Percentiles rank a stretch among this genome's conserved stretches.
Conservation (phyloP, 1,139 yeast species). For the Yamadazyma dushanensis region DNA sequence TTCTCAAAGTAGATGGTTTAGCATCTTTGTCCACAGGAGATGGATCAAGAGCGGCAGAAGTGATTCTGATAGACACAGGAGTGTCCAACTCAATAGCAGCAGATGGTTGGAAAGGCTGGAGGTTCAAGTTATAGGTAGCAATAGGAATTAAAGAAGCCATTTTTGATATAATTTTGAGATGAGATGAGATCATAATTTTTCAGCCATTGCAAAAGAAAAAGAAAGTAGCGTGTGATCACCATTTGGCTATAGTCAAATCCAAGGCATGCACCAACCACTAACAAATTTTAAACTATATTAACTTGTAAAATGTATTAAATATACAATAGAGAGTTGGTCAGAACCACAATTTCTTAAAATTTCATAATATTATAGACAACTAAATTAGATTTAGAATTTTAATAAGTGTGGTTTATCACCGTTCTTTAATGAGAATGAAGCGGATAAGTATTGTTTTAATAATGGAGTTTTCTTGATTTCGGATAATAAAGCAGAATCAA, state of each 20-base stretch:
- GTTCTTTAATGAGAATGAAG: slow-evolving; percentile 95
- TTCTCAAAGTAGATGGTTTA: slow-evolving; percentile 85
- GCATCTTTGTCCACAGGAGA: slow-evolving; percentile 76
- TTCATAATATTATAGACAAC: slow-evolving; percentile 16
- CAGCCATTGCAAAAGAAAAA: too few species aligned
- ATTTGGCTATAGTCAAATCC: too few species aligned
- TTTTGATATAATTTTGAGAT: slow-evolving; percentile 15
- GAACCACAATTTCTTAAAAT: slow-evolving; percentile 16
- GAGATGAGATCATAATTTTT: slow-evolving; percentile 13
- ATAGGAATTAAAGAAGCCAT: slow-evolving; percentile 78
- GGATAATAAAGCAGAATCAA: slow-evolving; percentile 90
- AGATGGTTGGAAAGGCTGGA: slow-evolving; percentile 81
- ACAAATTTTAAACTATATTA: slow-evolving; percentile 19
- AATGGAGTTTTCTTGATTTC: slow-evolving; percentile 98
- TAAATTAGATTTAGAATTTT: slow-evolving; percentile 68
- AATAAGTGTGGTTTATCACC: slow-evolving; percentile 99
- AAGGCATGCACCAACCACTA: slow-evolving; percentile 5
- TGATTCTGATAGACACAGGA: slow-evolving; percentile 86
- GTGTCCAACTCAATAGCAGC: slow-evolving; percentile 84
- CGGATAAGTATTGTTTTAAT: slow-evolving; percentile 95
- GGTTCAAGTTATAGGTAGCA: slow-evolving; percentile 81
- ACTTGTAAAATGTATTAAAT: slow-evolving; percentile 38
- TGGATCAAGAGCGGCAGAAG: slow-evolving; percentile 96
- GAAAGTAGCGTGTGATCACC: not conserved
- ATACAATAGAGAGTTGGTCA: slow-evolving; percentile 29